Conservation (phyloP, 352 stramenopile genomes). For the Discostella stelligera region DNA sequence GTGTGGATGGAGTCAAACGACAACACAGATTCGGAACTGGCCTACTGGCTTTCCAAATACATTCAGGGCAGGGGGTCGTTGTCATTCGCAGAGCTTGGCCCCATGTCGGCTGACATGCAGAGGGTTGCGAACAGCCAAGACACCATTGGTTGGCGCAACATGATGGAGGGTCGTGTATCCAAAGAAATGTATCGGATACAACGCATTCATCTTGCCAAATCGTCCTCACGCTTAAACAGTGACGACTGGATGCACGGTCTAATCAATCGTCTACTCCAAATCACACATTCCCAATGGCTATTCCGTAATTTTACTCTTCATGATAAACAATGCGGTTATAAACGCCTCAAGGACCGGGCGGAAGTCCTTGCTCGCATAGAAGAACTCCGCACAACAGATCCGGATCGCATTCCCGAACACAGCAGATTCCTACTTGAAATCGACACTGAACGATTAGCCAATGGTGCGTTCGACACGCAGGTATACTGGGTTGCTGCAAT, state of each 20-base stretch:
- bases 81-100: too few relatives aligned
- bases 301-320: conserved; percentile 23
- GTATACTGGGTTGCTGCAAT: too few relatives aligned
- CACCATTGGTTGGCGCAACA: conserved; percentile 1
- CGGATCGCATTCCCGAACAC: conserved; percentile 1
- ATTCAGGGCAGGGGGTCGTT: too few relatives aligned
- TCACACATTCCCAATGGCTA: conserved; percentile 25
- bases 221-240: background rate
- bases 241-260: conserved; percentile 16
- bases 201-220: background rate
- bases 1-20: background rate
- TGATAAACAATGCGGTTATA: conserved; percentile 5
- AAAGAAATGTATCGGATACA: conserved; percentile 6
- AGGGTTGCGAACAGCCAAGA: background rate
- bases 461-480: background rate
- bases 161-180: conserved; percentile 8
- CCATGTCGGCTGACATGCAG: too few relatives aligned
- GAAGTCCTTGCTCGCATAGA: background rate
- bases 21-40: background rate
- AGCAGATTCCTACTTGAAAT: conserved; percentile 11
- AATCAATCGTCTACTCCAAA: conserved; percentile 6
- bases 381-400: background rate
- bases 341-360: background rate
- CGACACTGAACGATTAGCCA: background rate
- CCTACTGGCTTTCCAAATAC: too few relatives aligned